A percentile compares a stretch with the other conserved stretches of the same genome.
These are phyloP conservation scores for Fusarium sp. DNA, from an alignment of 2,329 filamentous ascomycete genomes.

Conservation along the genomic window DNA sequence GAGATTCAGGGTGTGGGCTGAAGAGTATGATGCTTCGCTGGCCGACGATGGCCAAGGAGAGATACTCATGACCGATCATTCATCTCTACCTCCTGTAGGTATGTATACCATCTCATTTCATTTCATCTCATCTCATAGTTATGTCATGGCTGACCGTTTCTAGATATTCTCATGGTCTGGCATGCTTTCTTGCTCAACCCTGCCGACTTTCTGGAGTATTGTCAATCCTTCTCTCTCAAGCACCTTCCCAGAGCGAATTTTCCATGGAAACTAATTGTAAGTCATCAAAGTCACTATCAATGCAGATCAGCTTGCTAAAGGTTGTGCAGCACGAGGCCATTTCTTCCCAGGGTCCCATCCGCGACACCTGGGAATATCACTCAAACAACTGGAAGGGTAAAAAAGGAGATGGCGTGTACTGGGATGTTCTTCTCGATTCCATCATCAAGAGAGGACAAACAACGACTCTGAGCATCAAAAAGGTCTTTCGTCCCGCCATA, in stretches of 20 bases:
- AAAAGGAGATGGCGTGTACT: neutral
- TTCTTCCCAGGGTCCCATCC: constrained; percentile 25
- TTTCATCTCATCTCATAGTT: neutral
- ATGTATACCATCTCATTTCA: neutral
- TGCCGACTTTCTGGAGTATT: constrained; percentile 22
- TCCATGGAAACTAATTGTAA: constrained; percentile 32
- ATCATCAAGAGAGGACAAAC: constrained; percentile 16
- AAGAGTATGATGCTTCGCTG: constrained; percentile 13
- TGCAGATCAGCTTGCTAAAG: neutral
- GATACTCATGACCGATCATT: constrained; percentile 2
- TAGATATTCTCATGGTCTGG: constrained; percentile 39
- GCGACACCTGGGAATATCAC: constrained; percentile 17
- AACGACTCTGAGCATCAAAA: neutral
- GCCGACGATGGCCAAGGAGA: neutral
- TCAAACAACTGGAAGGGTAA: constrained; percentile 6
- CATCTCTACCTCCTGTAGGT: constrained; percentile 33
- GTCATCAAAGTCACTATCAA: neutral
- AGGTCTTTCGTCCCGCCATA: neutral
- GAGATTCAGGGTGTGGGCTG: constrained; percentile 40
- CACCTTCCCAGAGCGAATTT: constrained; percentile 20
- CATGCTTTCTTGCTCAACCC: constrained; percentile 39
- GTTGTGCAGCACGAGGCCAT: constrained; percentile 25
- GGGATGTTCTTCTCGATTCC: constrained; percentile 1
- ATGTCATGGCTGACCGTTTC: neutral
- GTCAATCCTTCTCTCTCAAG: neutral